A percentile compares a stretch with the other conserved stretches of the same genome.
Conservation (phyloP, 2,329 filamentous ascomycete species). For the Claviceps paspali region DNA sequence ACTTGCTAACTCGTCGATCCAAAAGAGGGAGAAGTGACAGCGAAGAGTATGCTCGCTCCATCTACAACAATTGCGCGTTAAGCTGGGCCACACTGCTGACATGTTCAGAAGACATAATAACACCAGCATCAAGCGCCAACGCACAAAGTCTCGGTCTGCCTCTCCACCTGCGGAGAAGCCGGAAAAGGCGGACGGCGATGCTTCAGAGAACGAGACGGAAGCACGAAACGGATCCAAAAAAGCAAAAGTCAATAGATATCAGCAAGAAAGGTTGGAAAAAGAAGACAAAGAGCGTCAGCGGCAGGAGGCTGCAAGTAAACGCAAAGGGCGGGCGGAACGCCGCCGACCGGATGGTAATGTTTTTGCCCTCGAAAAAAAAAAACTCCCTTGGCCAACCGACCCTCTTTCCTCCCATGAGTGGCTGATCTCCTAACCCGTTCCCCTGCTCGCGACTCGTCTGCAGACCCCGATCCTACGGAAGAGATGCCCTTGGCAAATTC, state of each 20-base stretch:
- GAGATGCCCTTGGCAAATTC: conserved; percentile 40
- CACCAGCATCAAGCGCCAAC: conserved; percentile 61
- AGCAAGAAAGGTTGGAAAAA: conserved; percentile 48
- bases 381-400: no score
- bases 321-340: conserved; percentile 69
- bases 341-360: conserved; percentile 61
- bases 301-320: conserved; percentile 60
- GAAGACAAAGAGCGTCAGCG: conserved; percentile 63
- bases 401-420: no score
- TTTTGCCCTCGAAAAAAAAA: not conserved
- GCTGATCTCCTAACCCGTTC: not conserved
- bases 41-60: conserved; percentile 59
- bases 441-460: not conserved
- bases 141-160: conserved; percentile 62
- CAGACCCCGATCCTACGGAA: conserved; percentile 59
- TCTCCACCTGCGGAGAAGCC: conserved; percentile 34
- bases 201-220: conserved; percentile 56
- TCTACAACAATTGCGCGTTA: conserved; percentile 6
- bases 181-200: conserved; percentile 37
- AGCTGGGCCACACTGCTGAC: conserved; percentile 13
- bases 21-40: conserved; percentile 85
- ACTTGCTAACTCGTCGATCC: conserved; percentile 45
- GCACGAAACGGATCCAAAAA: conserved; percentile 42
- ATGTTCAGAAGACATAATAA: conserved; percentile 40
- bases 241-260: conserved; percentile 41